Base-by-base conservation (phyloP, 2,329 filamentous ascomycete species). In the Aspergillus neoniger region DNA sequence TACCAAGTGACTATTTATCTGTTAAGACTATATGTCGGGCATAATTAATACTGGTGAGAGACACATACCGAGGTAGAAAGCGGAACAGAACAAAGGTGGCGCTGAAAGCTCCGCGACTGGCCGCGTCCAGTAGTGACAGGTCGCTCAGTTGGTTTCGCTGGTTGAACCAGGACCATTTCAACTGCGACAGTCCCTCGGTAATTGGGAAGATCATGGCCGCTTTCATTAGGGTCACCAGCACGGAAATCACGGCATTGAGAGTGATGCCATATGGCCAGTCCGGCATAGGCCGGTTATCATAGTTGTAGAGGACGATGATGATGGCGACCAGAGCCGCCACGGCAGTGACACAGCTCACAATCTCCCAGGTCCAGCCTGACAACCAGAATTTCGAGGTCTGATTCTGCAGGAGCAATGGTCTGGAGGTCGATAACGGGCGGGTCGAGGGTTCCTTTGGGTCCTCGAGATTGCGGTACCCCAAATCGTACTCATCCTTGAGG, bases 101-200 rank as follows among this genome's bases (percentile, higher is more conserved):
- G 4, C 74, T 74, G 60, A 67, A 65, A 2, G 70, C 63, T 4
- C 74, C 73, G 51, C 73, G 67, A 61, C 70, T 74, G 8, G 74
- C 75, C 10, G 70, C 65, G 63, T 77, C 75, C 23, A 75, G 68
- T 4, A 65, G 53, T 5, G 69, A 63, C 43, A 77, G 66, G 59
- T 77, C 73, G 38, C 67, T 67, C 36, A 76, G 41, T 44, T 68
- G 66, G 39, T 69, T 67, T 17, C 62, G 48, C 32, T 58, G 54
- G 53, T 60, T 65, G 51, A 75, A 76, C 72, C 73, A 76, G 2
- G 70, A 66, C 73, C 73, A 76, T 60, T 77, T 76, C 8, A 75
- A 59, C 55, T 75, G 74, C 12, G 69, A 69, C 19, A 76, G 51
- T 12, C 61, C 67, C 55, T 75, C 72, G 2, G 67, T 67, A 21